These are phyloP conservation scores for Pharus latifolius DNA, from an alignment of 176 grass and related monocot species.

Conservation along the genomic window DNA sequence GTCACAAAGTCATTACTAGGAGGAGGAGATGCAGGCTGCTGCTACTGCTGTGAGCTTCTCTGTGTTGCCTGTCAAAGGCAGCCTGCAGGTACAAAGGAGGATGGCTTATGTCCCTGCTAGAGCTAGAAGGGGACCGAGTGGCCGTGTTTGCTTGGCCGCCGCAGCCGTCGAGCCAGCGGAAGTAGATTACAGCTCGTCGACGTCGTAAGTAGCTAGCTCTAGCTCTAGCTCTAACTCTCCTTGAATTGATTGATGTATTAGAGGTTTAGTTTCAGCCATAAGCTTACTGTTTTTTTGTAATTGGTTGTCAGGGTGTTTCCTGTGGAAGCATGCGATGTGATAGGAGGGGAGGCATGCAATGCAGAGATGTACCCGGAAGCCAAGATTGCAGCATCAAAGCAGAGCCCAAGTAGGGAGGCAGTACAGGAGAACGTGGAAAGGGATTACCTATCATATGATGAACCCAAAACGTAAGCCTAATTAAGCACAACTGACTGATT, in stretches of 20 bases:
- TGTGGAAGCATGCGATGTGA: constrained; percentile 72
- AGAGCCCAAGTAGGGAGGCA: not conserved
- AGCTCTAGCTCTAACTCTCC: not conserved
- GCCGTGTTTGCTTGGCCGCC: no score
- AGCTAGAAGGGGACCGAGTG: no score
- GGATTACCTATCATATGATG: constrained; percentile 66
- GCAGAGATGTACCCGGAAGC: constrained; percentile 59
- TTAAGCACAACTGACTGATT: not conserved
- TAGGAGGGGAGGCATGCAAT: constrained; percentile 61
- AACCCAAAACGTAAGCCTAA: constrained; percentile 58
- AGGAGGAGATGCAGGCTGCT: not conserved
- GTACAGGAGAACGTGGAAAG: constrained; percentile 46
- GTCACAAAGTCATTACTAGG: no score
- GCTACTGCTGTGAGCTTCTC: not conserved
- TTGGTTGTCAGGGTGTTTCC: constrained; percentile 63
- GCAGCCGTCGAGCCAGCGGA: constrained; percentile 6
- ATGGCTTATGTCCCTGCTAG: not conserved
- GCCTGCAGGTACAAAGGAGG: not conserved
- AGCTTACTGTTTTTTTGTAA: not conserved
- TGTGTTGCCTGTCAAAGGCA: not conserved
- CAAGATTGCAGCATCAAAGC: constrained; percentile 9
- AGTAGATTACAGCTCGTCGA: constrained; percentile 44
- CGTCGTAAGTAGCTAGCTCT: constrained; percentile 24
- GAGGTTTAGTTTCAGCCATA: no score
- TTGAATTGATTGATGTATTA: not conserved